These are phyloP conservation scores for Magnusiomyces paraingens DNA, from an alignment of 1,139 yeast genomes.

Conservation along the genomic window DNA sequence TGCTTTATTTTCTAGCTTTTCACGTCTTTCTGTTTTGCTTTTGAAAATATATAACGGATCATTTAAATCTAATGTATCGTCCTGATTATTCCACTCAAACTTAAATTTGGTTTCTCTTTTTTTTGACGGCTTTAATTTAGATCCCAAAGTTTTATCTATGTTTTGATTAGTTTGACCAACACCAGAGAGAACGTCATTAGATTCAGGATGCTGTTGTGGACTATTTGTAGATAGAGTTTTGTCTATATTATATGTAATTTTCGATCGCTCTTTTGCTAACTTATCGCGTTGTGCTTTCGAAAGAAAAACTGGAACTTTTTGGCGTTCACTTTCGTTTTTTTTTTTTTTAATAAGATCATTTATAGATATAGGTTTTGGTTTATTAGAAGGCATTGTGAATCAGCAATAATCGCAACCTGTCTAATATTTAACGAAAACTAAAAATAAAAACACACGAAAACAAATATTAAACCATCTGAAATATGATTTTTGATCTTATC, in stretches of 20 bases:
- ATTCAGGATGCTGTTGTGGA: no score
- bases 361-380: conserved; percentile 34
- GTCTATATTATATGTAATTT: no score
- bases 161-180: no score
- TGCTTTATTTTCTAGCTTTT: conserved; percentile 24
- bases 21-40: not conserved
- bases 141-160: no score
- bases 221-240: no score
- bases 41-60: conserved; percentile 37
- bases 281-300: conserved; percentile 44
- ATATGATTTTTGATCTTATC: no score
- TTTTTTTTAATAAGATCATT: conserved; percentile 39
- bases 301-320: conserved; percentile 34
- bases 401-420: no score
- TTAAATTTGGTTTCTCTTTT: conserved; percentile 39
- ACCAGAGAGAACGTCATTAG: no score
- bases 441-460: no score
- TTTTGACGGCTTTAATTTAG: not conserved
- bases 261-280: conserved; percentile 27
- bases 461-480: no score
- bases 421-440: no score
- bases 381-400: not conserved
- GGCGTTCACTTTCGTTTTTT: conserved; percentile 22
- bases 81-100: conserved; percentile 64
- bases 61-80: conserved; percentile 51